Percentiles rank a stretch among this genome's conserved stretches.
These are phyloP conservation scores for Malassezia slooffiae DNA, from an alignment of 1,284 basidiomycete species.

Conservation along the genomic window DNA sequence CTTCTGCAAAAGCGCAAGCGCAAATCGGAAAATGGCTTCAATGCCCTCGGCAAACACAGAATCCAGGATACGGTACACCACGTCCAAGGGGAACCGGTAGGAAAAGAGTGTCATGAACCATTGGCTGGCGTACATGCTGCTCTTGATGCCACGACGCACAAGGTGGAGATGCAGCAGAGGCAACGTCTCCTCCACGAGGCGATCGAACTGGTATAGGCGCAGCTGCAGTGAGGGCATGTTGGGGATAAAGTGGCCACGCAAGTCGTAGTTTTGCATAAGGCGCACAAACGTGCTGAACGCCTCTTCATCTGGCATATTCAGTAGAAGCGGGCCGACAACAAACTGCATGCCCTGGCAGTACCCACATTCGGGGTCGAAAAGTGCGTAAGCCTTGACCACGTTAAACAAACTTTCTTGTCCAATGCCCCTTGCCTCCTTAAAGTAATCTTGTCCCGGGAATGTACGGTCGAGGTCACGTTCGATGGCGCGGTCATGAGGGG, in stretches of 20 bases:
- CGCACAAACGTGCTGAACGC: conserved; percentile 91
- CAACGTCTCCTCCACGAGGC: conserved; percentile 77
- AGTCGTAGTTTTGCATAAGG: conserved; percentile 92
- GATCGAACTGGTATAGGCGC: conserved; percentile 80
- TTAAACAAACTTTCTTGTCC: conserved; percentile 96
- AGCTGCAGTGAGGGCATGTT: conserved; percentile 96
- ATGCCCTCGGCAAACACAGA: conserved; percentile 90
- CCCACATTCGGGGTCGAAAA: conserved; percentile 89
- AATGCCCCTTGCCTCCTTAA: conserved; percentile 69
- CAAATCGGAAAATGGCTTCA: conserved; percentile 92
- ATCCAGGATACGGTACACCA: conserved; percentile 90
- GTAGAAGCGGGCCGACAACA: conserved; percentile 78
- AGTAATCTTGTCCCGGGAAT: conserved; percentile 94
- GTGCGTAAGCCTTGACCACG: conserved; percentile 89
- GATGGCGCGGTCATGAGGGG: conserved; percentile 85
- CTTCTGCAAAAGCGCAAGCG: conserved; percentile 70
- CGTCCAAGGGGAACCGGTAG: conserved; percentile 76
- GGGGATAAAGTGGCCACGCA: conserved; percentile 82
- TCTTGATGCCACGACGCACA: conserved; percentile 78
- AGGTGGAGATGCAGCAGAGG: conserved; percentile 86
- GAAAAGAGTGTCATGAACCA: conserved; percentile 73
- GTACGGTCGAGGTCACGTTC: conserved; percentile 77
- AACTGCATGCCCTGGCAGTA: conserved; percentile 87
- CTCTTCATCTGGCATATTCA: conserved; percentile 61
- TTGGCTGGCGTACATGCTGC: conserved; percentile 79